phyloP scores from a whole-genome alignment of 1,284 basidiomycete species.

The Malassezia restricta region DNA sequence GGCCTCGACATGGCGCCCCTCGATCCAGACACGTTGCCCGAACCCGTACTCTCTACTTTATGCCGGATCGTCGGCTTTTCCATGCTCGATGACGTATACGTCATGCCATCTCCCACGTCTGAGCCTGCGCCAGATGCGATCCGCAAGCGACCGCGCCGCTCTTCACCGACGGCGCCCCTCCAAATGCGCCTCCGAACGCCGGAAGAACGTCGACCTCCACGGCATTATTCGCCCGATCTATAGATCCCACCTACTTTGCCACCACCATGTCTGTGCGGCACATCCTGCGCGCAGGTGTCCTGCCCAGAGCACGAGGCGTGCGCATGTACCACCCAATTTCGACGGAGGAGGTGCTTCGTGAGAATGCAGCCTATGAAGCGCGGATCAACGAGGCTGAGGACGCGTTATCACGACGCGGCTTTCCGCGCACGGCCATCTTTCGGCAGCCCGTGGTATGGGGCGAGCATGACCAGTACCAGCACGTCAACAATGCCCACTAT shows the following conservation, averaged over 20 bases:
- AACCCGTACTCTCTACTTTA: slow-evolving; percentile 4
- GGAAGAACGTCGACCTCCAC: background rate
- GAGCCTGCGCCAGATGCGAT: background rate
- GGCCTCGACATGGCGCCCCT: slow-evolving; percentile 11
- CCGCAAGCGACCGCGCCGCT: background rate
- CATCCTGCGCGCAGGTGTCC: too few species aligned
- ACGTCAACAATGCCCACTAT: slow-evolving; percentile 40
- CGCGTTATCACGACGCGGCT: slow-evolving; percentile 27
- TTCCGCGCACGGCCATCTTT: slow-evolving; percentile 8
- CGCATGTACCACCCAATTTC: slow-evolving; percentile 1
- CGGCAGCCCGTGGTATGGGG: slow-evolving; percentile 30
- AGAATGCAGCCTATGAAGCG: background rate
- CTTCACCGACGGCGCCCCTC: background rate
- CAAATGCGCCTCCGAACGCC: slow-evolving; percentile 7
- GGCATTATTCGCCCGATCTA: background rate
- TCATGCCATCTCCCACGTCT: background rate
- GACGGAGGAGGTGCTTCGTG: background rate
- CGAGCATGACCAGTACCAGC: slow-evolving; percentile 31
- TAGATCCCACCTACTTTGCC: background rate
- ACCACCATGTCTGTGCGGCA: background rate
- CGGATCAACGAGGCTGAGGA: background rate
- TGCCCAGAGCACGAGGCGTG: background rate
- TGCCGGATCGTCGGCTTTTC: slow-evolving; percentile 10
- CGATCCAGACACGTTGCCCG: slow-evolving; percentile 7
- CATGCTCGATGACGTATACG: slow-evolving; percentile 9